Conservation (phyloP, 768 basidiomycete species). For the Hypsizygus marmoreus region DNA sequence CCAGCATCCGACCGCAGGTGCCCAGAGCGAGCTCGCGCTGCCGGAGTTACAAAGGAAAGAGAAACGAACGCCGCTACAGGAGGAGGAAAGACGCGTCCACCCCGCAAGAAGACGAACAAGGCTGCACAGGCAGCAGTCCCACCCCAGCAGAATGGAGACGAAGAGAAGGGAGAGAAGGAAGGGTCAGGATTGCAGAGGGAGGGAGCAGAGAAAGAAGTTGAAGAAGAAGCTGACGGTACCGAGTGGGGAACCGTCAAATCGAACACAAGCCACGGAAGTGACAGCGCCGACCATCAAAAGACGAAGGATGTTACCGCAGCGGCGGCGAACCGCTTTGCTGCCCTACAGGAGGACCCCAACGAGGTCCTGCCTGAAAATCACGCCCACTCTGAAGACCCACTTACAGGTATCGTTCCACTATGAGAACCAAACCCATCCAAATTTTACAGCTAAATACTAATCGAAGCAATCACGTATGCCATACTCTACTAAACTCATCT, state of each 20-base stretch:
- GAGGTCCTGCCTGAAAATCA: too few relatives aligned
- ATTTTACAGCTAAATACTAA: conserved; percentile 21
- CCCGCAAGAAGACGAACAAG: not conserved
- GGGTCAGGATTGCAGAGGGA: too few relatives aligned
- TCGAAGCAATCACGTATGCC: conserved; percentile 11
- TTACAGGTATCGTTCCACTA: not conserved
- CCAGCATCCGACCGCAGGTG: conserved; percentile 1
- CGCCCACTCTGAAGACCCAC: too few relatives aligned
- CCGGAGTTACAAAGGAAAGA: not conserved
- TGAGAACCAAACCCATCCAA: conserved; percentile 9
- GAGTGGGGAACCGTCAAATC: too few relatives aligned
- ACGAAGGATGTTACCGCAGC: too few relatives aligned
- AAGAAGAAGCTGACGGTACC: too few relatives aligned
- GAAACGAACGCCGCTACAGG: not conserved
- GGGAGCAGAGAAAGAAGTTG: too few relatives aligned
- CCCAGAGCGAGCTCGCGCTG: not conserved
- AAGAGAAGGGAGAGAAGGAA: not conserved
- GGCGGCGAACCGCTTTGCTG: too few relatives aligned
- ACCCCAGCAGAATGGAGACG: not conserved
- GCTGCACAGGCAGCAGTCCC: too few relatives aligned
- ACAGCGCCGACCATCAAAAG: too few relatives aligned
- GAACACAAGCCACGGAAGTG: too few relatives aligned
- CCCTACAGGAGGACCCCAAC: too few relatives aligned
- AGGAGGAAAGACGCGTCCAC: not conserved
- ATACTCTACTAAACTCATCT: conserved; percentile 17